Evolutionary conservation across 2,329 filamentous ascomycete species (phyloP).

Genomic region (Fusarium oligoseptatum): DNA sequence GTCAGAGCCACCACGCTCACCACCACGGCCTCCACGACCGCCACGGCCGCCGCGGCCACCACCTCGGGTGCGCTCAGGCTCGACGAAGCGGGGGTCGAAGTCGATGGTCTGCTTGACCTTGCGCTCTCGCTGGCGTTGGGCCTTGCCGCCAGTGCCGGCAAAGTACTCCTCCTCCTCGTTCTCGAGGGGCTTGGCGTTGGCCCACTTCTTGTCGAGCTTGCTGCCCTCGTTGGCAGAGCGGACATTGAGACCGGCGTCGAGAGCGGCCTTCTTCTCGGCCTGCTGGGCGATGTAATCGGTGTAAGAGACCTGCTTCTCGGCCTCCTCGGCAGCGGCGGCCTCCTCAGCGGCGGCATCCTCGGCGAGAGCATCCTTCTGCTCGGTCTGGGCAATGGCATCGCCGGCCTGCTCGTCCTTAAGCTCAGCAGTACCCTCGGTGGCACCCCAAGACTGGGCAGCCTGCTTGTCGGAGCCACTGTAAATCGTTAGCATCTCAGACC

Average conservation of each 20-base stretch:
- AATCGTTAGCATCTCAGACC: slow-evolving; percentile 35
- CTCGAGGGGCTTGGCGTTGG: slow-evolving; percentile 78
- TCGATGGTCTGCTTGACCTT: slow-evolving; percentile 93
- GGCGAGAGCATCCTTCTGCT: slow-evolving; percentile 78
- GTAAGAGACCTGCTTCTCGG: slow-evolving; percentile 90
- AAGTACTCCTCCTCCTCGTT: slow-evolving; percentile 86
- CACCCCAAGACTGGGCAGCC: slow-evolving; percentile 90
- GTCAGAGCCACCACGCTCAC: slow-evolving; percentile 58
- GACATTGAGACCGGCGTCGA: slow-evolving; percentile 74
- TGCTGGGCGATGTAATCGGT: slow-evolving; percentile 84
- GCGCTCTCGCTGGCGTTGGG: slow-evolving; percentile 86
- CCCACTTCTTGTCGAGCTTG: slow-evolving; percentile 94
- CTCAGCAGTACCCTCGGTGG: slow-evolving; percentile 83
- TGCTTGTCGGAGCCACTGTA: slow-evolving; percentile 85
- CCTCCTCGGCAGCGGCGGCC: slow-evolving; percentile 65
- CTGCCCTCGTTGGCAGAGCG: slow-evolving; percentile 94
- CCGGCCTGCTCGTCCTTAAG: slow-evolving; percentile 92
- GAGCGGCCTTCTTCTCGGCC: slow-evolving; percentile 80
- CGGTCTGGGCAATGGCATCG: slow-evolving; percentile 87
- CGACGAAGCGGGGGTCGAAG: slow-evolving; percentile 86
- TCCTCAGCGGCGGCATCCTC: slow-evolving; percentile 65
- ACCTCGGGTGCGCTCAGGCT: slow-evolving; percentile 72
- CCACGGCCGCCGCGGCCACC: slow-evolving; percentile 63
- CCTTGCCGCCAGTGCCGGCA: slow-evolving; percentile 79
- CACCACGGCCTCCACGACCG: slow-evolving; percentile 59